Evolutionary conservation across 345 rosid species (phyloP).

Genomic region (Draba incana): DNA sequence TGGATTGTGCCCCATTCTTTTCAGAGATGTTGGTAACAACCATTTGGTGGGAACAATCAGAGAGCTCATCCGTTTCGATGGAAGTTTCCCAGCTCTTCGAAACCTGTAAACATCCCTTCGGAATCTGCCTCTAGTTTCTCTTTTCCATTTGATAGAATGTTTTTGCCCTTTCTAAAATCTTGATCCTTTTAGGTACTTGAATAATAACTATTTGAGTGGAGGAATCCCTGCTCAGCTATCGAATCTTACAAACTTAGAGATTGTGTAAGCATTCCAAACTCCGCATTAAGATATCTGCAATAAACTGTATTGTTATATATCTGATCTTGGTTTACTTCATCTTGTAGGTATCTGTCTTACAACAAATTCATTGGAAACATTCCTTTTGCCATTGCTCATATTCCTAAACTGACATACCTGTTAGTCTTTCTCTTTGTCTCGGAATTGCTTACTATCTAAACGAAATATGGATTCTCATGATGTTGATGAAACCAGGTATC

Average conservation of each 20-base stretch:
- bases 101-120: conserved; percentile 67
- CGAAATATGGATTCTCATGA: conserved; percentile 19
- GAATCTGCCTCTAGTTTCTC: conserved; percentile 15
- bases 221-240: conserved; percentile 94
- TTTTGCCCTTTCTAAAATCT: conserved; percentile 21
- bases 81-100: conserved; percentile 82
- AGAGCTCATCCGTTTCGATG: conserved; percentile 87
- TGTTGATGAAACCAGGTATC: conserved; percentile 58
- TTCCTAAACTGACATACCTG: conserved; percentile 82
- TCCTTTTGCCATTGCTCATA: conserved; percentile 72
- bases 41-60: conserved; percentile 93
- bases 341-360: conserved; percentile 74
- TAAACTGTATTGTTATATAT: neutral
- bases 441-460: neutral
- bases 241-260: conserved; percentile 84
- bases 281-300: neutral
- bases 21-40: conserved; percentile 92
- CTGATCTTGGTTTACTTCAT: conserved; percentile 20
- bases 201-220: conserved; percentile 90
- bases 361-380: conserved; percentile 83
- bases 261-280: conserved; percentile 62
- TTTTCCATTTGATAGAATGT: neutral
- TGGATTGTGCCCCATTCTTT: conserved; percentile 27
- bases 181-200: conserved; percentile 60
- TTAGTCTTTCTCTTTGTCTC: conserved; percentile 46